Evolutionary conservation across 768 basidiomycete genomes (phyloP), one percentile per base, ranked within the genome.

Genomic region (Macrolepiota albuminosa): DNA sequence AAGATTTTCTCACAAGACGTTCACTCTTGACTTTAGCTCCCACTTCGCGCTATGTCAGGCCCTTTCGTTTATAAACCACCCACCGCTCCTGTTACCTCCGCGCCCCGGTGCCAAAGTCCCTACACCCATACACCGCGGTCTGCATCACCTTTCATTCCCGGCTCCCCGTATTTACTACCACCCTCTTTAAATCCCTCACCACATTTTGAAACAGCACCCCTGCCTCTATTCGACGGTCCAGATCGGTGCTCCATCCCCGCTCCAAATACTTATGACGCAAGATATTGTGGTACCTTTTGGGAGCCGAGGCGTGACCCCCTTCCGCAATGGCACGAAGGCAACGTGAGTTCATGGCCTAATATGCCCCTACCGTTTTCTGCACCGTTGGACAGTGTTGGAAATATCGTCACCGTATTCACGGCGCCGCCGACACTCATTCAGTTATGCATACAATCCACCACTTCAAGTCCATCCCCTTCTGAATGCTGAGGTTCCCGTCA

Each of bases 401-500:
- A n/a, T 47, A 34, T n/a, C 13, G 10, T 34, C 40, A 3, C 46
- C 9, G 10, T 52, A 37, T 7, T 39, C n/a, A 4, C 46, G 46
- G 9, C 42, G 42, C 11, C 55, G 63, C 16, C 46, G 63, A 2
- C 63, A 62, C 45, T 64, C 63, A 10, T 62, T 60, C 42, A 61
- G 58, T 10, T 58, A 58, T 14, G 53, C 46, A 33, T 31, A 29
- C 34, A 54, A 24, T 11, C 57, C 57, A 3, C 47, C 51, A 6
- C 59, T 72, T 40, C 71, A 70, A 36, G 70, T 85, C 47, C 79
- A 85, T 62, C 83, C 83, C 0, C 78, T 76, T 63, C 71, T 88
- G 4, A 81, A 85, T 64, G 86, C 80, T 14, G 81, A 84, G 49
- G 64, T 67, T 2, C 75, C 75, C 26, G 72, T 73, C 14, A 66